Conservation (phyloP, 1,284 basidiomycete species). For the Boletus smithii region DNA sequence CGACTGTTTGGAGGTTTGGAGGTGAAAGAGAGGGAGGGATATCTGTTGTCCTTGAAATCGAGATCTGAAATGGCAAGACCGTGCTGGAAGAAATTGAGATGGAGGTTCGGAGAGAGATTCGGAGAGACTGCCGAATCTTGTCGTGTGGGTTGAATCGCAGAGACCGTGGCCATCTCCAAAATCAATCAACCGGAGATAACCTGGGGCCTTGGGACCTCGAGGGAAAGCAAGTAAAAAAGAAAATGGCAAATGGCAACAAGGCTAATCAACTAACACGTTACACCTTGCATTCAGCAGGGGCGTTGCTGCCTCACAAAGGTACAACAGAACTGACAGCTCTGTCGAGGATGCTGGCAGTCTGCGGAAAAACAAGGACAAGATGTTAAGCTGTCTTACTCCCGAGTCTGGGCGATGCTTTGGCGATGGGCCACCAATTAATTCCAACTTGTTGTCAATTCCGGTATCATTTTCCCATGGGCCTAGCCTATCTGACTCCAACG, state of each 20-base stretch:
- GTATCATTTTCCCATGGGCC: constrained; percentile 25
- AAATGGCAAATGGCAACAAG: constrained; percentile 8
- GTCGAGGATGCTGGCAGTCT: background rate
- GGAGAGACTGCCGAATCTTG: constrained; percentile 38
- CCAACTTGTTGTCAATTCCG: constrained; percentile 18
- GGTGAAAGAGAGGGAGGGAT: constrained; percentile 44
- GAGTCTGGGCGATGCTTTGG: constrained; percentile 20
- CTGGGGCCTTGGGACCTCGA: constrained; percentile 14
- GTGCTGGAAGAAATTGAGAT: constrained; percentile 45
- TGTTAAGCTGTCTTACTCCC: constrained; percentile 3
- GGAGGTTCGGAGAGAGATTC: constrained; percentile 31
- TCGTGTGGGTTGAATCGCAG: constrained; percentile 40
- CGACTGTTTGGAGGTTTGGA: constrained; percentile 28
- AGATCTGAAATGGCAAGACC: constrained; percentile 53
- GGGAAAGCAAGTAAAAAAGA: constrained; percentile 13
- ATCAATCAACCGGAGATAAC: constrained; percentile 22
- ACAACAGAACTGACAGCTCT: background rate
- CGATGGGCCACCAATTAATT: constrained; percentile 15
- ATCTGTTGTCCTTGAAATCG: constrained; percentile 60
- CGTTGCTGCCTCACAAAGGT: background rate
- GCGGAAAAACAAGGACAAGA: constrained; percentile 5
- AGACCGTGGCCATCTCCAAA: constrained; percentile 47
- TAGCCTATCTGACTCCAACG: too few relatives aligned
- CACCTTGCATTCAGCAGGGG: background rate
- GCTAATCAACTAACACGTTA: constrained; percentile 3